Conservation (phyloP, 2,329 filamentous ascomycete species). For the Diaporthe aspalathi region DNA sequence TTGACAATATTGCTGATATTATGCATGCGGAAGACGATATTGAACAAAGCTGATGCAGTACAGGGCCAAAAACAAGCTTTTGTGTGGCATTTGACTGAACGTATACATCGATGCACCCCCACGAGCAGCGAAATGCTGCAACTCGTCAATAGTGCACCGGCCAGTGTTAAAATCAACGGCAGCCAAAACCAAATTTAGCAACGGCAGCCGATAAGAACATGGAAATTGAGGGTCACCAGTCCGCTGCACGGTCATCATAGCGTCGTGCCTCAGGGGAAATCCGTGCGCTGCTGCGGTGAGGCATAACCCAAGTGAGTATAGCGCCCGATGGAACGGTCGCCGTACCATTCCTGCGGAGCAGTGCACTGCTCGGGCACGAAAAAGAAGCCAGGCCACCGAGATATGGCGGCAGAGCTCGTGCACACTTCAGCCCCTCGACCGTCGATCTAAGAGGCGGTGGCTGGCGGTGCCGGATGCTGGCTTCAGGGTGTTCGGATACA, state of each 20-base stretch:
- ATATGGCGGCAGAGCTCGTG: constrained; percentile 2
- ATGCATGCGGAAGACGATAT: neutral
- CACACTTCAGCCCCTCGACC: constrained; percentile 3
- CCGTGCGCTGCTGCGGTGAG: constrained; percentile 12
- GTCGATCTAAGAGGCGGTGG: neutral
- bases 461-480: neutral
- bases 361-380: neutral
- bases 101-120: neutral
- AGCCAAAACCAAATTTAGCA: neutral
- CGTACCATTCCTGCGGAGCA: neutral
- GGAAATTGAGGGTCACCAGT: constrained; percentile 10
- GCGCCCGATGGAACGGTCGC: constrained; percentile 12
- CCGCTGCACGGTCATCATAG: neutral
- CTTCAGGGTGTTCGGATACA: neutral
- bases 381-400: neutral
- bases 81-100: neutral
- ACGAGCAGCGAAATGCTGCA: neutral
- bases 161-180: neutral
- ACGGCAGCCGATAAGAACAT: neutral
- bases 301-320: constrained; percentile 1
- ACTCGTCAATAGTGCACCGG: neutral
- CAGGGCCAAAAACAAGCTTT: neutral
- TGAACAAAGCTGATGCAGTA: neutral
- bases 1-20: too few species aligned
- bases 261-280: constrained; percentile 19